A percentile compares a stretch with the other conserved stretches of the same genome.
Conservation (phyloP, 192 early-diverging fungal species). For the Thamnidium elegans region DNA sequence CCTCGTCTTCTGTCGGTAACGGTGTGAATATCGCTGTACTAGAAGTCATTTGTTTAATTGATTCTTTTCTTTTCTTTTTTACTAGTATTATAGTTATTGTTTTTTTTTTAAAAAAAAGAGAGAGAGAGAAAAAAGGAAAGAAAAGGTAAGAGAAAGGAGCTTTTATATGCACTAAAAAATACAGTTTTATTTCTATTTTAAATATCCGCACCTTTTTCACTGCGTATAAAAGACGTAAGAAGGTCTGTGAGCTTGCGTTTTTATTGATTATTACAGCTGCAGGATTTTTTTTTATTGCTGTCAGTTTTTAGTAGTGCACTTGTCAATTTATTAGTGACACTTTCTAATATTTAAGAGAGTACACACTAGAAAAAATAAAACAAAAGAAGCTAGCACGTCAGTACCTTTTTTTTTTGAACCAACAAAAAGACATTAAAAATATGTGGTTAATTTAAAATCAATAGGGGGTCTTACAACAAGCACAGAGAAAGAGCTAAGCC, state of each 20-base stretch:
- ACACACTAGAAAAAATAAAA: background rate
- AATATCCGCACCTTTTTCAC: too few species aligned
- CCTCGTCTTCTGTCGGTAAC: constrained; percentile 2
- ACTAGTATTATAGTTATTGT: background rate
- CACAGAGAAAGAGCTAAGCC: too few species aligned
- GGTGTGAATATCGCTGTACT: background rate
- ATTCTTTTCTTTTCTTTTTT: too few species aligned
- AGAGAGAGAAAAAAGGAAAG: background rate
- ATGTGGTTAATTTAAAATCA: background rate
- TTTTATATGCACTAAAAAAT: too few species aligned
- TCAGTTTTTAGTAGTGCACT: background rate
- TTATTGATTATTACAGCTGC: too few species aligned
- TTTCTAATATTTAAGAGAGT: background rate
- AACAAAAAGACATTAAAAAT: background rate
- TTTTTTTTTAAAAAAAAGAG: background rate
- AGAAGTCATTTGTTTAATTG: too few species aligned
- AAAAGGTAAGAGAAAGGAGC: background rate
- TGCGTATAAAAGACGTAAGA: too few species aligned
- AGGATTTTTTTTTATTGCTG: background rate
- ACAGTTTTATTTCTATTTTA: too few species aligned
- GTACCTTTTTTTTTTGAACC: background rate
- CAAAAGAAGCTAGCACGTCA: background rate
- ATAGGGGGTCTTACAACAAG: too few species aligned
- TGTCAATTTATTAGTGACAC: background rate
- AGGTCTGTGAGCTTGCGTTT: too few species aligned